phyloP scores from a whole-genome alignment of 495 filamentous ascomycete genomes.

The Penicillium ucsense region DNA sequence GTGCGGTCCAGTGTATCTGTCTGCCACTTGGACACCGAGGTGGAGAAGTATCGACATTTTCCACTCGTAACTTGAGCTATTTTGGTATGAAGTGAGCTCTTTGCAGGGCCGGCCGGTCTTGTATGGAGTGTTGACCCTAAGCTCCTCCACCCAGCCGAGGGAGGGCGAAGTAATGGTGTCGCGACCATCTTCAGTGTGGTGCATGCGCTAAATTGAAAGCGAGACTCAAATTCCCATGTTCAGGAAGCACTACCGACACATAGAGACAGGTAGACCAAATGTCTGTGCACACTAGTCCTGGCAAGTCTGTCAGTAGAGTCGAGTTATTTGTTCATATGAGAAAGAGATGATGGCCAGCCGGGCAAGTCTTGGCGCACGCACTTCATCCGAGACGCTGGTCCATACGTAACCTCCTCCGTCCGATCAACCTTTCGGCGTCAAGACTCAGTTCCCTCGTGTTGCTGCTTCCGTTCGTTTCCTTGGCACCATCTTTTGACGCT shows the following conservation, averaged over 20 bases:
- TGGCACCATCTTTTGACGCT: not conserved
- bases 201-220: too few species aligned
- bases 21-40: constrained; percentile 13
- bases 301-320: too few species aligned
- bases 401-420: too few species aligned
- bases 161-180: constrained; percentile 28
- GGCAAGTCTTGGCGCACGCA: too few species aligned
- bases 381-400: too few species aligned
- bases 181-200: constrained; percentile 20
- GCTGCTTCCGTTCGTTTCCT: too few species aligned
- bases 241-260: not conserved
- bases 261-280: not conserved
- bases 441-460: too few species aligned
- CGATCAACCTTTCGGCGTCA: too few species aligned
- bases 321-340: too few species aligned
- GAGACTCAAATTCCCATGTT: not conserved
- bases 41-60: constrained; percentile 18
- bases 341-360: too few species aligned
- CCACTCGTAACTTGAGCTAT: constrained; percentile 2
- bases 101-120: constrained; percentile 3
- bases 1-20: constrained; percentile 44
- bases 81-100: constrained; percentile 3
- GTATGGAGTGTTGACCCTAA: constrained; percentile 13
- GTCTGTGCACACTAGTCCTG: too few species aligned
- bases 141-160: constrained; percentile 18